Evolutionary conservation across 2,329 filamentous ascomycete genomes (phyloP).

Genomic region (Shiraia bambusicola): DNA sequence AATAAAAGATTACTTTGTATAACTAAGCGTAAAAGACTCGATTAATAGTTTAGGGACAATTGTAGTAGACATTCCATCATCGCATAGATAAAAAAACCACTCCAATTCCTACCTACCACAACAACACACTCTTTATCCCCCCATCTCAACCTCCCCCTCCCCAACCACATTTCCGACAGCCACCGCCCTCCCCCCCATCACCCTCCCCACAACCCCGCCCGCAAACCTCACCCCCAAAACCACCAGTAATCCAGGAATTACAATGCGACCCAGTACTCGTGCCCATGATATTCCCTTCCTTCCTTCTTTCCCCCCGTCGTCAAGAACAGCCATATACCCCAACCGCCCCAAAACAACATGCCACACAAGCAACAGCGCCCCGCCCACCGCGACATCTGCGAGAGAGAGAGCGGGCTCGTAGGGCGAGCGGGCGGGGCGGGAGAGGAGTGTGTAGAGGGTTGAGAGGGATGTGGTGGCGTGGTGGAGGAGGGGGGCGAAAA

Average conservation of each 20-base stretch:
- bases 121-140: neutral
- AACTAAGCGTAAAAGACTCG: no score
- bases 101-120: no score
- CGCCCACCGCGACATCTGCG: constrained; percentile 4
- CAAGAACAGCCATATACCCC: constrained; percentile 10
- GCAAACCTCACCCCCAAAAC: constrained; percentile 9
- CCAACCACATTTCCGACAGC: neutral
- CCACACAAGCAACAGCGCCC: constrained; percentile 18
- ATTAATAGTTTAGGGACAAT: no score
- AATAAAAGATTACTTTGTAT: no score
- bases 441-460: constrained; percentile 15
- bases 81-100: no score
- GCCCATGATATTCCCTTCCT: constrained; percentile 7
- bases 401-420: constrained; percentile 2
- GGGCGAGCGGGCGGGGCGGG: constrained; percentile 17
- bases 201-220: constrained; percentile 1
- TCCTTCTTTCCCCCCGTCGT: constrained; percentile 6
- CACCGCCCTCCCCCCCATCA: neutral
- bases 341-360: constrained; percentile 15
- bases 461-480: constrained; percentile 13
- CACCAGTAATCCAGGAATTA: constrained; percentile 10
- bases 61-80: no score
- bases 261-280: constrained; percentile 9
- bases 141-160: neutral
- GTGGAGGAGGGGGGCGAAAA: constrained; percentile 17